Conservation (phyloP, 2,329 filamentous ascomycete species). For the Calonectria crousiana region DNA sequence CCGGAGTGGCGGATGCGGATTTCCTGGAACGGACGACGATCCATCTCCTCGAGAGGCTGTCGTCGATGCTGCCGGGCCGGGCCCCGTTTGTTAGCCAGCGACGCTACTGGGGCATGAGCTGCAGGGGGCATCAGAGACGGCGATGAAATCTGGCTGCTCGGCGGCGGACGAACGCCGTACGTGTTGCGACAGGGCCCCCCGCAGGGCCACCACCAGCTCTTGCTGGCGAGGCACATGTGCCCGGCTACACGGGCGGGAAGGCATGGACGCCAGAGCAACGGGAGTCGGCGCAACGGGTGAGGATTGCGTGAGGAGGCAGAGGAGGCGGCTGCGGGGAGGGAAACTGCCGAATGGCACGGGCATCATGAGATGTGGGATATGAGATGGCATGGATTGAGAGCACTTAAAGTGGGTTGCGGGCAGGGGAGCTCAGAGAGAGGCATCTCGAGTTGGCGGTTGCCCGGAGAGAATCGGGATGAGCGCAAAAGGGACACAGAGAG, state of each 20-base stretch:
- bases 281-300: slow-evolving; percentile 20
- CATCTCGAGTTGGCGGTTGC: slow-evolving; percentile 23
- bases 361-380: slow-evolving; percentile 23
- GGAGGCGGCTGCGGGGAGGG: not conserved
- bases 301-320: slow-evolving; percentile 14
- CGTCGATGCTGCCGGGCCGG: slow-evolving; percentile 13
- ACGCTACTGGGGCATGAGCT: slow-evolving; percentile 6
- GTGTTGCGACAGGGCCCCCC: slow-evolving; percentile 10
- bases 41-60: not conserved
- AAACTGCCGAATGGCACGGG: slow-evolving; percentile 19
- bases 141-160: slow-evolving; percentile 6
- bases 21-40: not conserved
- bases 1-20: not conserved
- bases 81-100: not conserved
- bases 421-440: slow-evolving; percentile 4
- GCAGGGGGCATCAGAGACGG: not conserved
- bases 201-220: not conserved
- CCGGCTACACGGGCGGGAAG: slow-evolving; percentile 17
- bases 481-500: slow-evolving; percentile 10
- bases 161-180: slow-evolving; percentile 21
- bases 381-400: slow-evolving; percentile 9
- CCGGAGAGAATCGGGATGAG: slow-evolving; percentile 41
- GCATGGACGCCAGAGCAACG: slow-evolving; percentile 23
- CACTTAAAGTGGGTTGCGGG: slow-evolving; percentile 9
- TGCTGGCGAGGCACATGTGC: slow-evolving; percentile 15